Conservation (phyloP, 345 rosid genomes). For the Turritis glabra region DNA sequence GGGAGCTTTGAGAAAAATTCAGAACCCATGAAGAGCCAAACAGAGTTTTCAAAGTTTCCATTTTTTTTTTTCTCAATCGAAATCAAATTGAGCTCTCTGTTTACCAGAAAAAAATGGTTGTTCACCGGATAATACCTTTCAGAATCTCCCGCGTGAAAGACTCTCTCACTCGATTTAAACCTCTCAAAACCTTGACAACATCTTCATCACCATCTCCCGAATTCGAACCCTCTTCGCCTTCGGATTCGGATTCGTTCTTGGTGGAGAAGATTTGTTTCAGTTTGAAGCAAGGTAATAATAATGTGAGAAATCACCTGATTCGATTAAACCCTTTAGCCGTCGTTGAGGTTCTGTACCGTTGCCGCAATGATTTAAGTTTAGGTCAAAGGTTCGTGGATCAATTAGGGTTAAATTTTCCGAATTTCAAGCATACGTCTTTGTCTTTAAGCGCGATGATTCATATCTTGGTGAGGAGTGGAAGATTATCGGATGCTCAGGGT, state of each 20-base stretch:
- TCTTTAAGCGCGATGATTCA: constrained; percentile 73
- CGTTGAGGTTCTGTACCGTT: constrained; percentile 59
- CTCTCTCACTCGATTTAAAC: constrained; percentile 13
- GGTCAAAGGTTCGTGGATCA: constrained; percentile 51
- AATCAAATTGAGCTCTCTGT: not conserved
- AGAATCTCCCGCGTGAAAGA: constrained; percentile 6
- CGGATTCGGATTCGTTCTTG: constrained; percentile 43
- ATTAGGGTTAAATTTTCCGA: constrained; percentile 36
- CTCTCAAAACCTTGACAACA: constrained; percentile 28
- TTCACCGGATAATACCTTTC: not conserved
- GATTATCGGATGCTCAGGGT: constrained; percentile 74
- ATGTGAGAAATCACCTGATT: constrained; percentile 37
- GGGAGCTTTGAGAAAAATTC: too few relatives aligned
- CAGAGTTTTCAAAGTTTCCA: not conserved
- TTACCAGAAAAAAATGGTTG: not conserved
- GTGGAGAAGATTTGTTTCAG: constrained; percentile 62
- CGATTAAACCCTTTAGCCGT: constrained; percentile 50
- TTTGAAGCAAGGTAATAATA: constrained; percentile 52
- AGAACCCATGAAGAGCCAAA: constrained; percentile 3
- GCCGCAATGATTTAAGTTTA: constrained; percentile 51
- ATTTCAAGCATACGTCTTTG: constrained; percentile 56
- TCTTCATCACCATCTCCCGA: constrained; percentile 10
- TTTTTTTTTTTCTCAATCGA: not conserved
- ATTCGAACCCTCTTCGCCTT: constrained; percentile 18
- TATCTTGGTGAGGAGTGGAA: constrained; percentile 51